Evolutionary conservation across 805 yeast species (phyloP).

Genomic region (Scheffersomyces amazonensis): DNA sequence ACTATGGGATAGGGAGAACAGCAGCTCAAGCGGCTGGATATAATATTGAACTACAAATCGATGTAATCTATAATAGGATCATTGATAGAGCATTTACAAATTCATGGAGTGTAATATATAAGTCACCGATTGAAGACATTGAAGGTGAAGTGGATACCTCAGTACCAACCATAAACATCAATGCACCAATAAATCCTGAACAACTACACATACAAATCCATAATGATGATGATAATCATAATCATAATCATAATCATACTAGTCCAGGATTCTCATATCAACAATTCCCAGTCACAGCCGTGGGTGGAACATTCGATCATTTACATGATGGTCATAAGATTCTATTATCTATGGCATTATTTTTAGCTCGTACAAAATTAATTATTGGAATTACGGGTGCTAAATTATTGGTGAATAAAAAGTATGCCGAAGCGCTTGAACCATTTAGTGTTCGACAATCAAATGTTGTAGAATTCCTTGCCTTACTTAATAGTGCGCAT

Average conservation of each 20-base stretch:
- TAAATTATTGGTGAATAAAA: conserved; percentile 69
- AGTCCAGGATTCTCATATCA: neutral
- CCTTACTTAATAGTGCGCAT: conserved; percentile 35
- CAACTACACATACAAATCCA: too few species aligned
- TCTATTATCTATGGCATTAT: conserved; percentile 68
- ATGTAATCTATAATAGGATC: conserved; percentile 23
- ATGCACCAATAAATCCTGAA: neutral
- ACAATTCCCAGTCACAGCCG: conserved; percentile 44
- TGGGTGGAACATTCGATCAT: conserved; percentile 98
- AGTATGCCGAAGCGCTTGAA: conserved; percentile 65
- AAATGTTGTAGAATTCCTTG: conserved; percentile 49
- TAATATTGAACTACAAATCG: conserved; percentile 25
- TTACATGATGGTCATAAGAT: conserved; percentile 94
- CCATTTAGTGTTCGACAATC: conserved; percentile 49
- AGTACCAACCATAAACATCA: neutral
- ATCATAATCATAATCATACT: too few species aligned
- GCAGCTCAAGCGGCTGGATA: conserved; percentile 14
- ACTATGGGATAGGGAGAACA: conserved; percentile 27
- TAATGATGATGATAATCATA: too few species aligned
- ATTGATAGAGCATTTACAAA: neutral
- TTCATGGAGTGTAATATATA: conserved; percentile 1
- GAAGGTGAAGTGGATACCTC: neutral
- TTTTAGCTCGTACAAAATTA: conserved; percentile 49
- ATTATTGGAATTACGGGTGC: conserved; percentile 86
- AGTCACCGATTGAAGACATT: too few species aligned